Conservation (phyloP, 2,329 filamentous ascomycete species). For the Epichloe brachyelytri region DNA sequence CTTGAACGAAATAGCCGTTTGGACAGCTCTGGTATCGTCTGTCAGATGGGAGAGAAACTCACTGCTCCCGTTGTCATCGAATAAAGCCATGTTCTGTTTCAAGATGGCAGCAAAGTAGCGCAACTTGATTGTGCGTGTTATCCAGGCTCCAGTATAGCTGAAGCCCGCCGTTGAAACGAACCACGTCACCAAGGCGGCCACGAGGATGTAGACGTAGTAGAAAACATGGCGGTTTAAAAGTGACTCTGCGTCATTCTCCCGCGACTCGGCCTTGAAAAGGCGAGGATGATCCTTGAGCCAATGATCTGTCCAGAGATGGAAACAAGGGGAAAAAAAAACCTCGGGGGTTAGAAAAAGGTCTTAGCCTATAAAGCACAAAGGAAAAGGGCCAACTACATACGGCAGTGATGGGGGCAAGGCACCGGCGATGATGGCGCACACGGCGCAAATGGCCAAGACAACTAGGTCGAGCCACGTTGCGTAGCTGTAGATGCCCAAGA, state of each 20-base stretch:
- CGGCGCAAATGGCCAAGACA: background rate
- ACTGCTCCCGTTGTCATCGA: constrained; percentile 19
- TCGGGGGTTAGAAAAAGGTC: background rate
- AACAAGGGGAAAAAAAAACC: background rate
- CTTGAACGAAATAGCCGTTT: background rate
- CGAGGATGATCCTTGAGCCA: too few relatives aligned
- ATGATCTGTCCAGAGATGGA: background rate
- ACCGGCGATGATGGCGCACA: background rate
- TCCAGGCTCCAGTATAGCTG: background rate
- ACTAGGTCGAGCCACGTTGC: background rate
- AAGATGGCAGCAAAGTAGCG: constrained; percentile 14
- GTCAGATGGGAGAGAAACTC: background rate
- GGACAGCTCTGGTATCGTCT: background rate
- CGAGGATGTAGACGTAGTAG: constrained; percentile 10
- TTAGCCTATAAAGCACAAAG: background rate
- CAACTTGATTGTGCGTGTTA: background rate
- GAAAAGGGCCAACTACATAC: background rate
- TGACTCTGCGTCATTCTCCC: too few relatives aligned
- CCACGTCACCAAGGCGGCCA: constrained; percentile 21
- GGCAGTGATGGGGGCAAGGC: background rate
- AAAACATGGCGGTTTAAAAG: background rate
- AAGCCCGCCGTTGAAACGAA: constrained; percentile 16
- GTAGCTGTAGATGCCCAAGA: background rate
- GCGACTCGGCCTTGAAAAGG: too few relatives aligned
- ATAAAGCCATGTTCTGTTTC: constrained; percentile 18